Percentiles rank a stretch among this genome's conserved stretches.
These are phyloP conservation scores for Parmelia sp. DNA, from an alignment of 495 filamentous ascomycete species.

Conservation along the genomic window DNA sequence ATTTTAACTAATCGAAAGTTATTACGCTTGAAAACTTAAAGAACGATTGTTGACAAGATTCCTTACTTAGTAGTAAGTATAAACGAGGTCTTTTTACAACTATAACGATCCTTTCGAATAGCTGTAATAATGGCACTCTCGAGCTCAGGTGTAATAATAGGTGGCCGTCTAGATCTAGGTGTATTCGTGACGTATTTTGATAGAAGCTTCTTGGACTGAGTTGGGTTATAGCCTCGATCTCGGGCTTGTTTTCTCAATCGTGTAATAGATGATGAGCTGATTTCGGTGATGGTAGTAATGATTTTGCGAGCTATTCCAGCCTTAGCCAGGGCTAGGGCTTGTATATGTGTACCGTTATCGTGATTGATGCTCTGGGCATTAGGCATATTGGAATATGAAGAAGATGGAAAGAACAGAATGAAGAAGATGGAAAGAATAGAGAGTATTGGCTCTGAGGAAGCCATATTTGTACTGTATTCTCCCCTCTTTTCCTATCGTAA, in stretches of 20 bases:
- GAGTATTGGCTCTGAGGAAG: no score
- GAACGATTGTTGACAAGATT: neutral
- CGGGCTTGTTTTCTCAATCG: neutral
- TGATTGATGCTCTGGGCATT: slow-evolving; percentile 5
- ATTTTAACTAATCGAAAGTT: neutral
- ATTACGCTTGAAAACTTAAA: neutral
- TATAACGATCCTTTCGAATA: neutral
- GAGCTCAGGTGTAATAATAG: neutral
- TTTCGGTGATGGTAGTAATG: neutral
- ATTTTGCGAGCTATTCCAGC: neutral
- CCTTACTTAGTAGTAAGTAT: neutral
- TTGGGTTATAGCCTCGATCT: neutral
- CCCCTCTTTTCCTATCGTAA: no score
- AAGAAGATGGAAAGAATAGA: no score
- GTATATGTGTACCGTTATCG: neutral
- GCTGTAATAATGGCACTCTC: neutral
- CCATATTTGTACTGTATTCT: no score
- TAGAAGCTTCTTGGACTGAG: neutral
- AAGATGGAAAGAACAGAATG: no score
- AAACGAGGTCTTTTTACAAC: neutral
- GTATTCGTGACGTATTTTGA: neutral
- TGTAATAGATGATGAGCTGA: neutral
- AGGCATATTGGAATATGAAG: neutral
- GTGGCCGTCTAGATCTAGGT: neutral
- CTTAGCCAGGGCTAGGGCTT: neutral